Conservation (phyloP, 2,329 filamentous ascomycete genomes). For the Podosphaera leucotricha region DNA sequence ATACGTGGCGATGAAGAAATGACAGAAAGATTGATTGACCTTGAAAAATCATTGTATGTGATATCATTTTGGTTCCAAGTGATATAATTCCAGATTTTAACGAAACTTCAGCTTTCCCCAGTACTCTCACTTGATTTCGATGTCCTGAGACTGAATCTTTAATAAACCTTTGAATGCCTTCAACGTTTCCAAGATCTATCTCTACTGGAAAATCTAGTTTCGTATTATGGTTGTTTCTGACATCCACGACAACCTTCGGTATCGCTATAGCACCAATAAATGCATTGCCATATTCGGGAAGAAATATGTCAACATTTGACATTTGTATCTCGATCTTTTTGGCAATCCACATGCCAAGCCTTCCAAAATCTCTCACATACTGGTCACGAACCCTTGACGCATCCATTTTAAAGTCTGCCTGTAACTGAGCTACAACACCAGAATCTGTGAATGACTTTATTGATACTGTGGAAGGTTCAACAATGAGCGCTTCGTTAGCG, state of each 20-base stretch:
- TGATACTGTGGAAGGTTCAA: constrained; percentile 64
- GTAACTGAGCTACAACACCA: constrained; percentile 57
- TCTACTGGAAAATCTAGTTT: constrained; percentile 58
- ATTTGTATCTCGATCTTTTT: constrained; percentile 49
- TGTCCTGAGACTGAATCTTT: constrained; percentile 75
- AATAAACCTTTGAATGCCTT: constrained; percentile 55
- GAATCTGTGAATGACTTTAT: constrained; percentile 63
- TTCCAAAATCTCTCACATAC: constrained; percentile 51
- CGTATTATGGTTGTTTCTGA: constrained; percentile 57
- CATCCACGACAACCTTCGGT: constrained; percentile 50
- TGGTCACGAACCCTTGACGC: constrained; percentile 48
- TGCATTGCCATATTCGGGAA: constrained; percentile 62
- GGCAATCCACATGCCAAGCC: constrained; percentile 58
- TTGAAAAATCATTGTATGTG: constrained; percentile 57
- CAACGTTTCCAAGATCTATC: constrained; percentile 49
- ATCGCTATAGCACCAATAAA: constrained; percentile 55
- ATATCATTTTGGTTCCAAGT: constrained; percentile 53
- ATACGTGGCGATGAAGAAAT: constrained; percentile 34
- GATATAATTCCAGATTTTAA: constrained; percentile 60
- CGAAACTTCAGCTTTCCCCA: constrained; percentile 47
- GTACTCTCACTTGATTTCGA: constrained; percentile 44
- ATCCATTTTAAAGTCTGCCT: constrained; percentile 64
- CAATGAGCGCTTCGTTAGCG: constrained; percentile 55
- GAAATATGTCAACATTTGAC: constrained; percentile 49
- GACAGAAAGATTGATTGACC: constrained; percentile 56